Evolutionary conservation across 139 green algal species (phyloP).

Genomic region (Coelastrella sp.): DNA sequence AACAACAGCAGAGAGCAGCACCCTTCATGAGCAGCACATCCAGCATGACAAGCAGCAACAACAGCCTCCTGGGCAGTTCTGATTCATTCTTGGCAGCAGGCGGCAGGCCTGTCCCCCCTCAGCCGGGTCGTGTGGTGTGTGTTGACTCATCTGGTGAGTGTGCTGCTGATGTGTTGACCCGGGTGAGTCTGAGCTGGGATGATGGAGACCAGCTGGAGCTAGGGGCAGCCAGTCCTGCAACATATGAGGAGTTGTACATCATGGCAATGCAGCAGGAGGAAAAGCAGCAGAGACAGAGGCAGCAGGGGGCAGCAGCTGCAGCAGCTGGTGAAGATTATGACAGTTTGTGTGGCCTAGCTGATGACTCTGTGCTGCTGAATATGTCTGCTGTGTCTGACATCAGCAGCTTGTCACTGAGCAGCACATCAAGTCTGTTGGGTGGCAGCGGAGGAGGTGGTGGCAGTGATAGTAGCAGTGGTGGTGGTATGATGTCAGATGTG

Average conservation of each 20-base stretch:
- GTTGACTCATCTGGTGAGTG: background rate
- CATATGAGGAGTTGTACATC: background rate
- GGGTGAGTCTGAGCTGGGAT: constrained; percentile 49
- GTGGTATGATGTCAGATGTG: background rate
- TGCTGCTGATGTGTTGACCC: constrained; percentile 28
- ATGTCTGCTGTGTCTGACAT: background rate
- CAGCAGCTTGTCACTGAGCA: background rate
- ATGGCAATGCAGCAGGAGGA: constrained; percentile 5
- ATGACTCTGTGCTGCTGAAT: background rate
- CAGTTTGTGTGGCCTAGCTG: background rate
- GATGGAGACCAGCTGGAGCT: constrained; percentile 22
- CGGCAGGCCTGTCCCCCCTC: too few species aligned
- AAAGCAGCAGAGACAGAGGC: background rate
- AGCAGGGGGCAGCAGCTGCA: constrained; percentile 24
- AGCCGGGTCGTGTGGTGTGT: too few species aligned
- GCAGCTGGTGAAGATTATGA: constrained; percentile 7
- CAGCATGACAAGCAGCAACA: constrained; percentile 39
- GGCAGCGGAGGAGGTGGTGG: background rate
- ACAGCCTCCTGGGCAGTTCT: background rate
- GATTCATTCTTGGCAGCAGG: too few species aligned
- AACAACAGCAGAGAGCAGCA: too few species aligned
- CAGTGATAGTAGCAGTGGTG: too few species aligned
- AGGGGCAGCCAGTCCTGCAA: background rate
- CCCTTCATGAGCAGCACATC: too few species aligned
- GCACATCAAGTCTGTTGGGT: background rate